These are phyloP conservation scores for Carex parvula DNA, from an alignment of 176 grass and related monocot genomes.

Conservation along the genomic window DNA sequence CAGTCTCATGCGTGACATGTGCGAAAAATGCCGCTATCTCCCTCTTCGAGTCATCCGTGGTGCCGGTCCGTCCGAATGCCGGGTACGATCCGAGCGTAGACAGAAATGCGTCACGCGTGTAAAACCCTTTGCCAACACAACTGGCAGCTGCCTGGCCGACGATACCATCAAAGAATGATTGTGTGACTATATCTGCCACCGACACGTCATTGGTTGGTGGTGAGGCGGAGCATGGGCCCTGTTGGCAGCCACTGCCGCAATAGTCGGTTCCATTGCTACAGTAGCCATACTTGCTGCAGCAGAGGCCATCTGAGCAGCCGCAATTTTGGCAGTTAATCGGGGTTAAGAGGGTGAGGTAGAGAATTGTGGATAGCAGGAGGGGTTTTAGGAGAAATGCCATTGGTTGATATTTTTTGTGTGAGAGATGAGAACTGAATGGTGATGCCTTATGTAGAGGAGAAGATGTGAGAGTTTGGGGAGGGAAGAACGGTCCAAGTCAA, in stretches of 20 bases:
- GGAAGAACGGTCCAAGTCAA: constrained; percentile 6
- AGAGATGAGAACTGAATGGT: not conserved
- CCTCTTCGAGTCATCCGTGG: constrained; percentile 62
- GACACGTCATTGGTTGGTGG: constrained; percentile 23
- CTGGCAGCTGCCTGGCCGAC: constrained; percentile 38
- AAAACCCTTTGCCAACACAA: constrained; percentile 53
- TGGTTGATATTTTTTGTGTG: not conserved
- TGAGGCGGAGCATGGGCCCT: constrained; percentile 21
- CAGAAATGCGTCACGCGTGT: constrained; percentile 77
- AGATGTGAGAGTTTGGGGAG: not conserved
- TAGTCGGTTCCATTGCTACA: constrained; percentile 7
- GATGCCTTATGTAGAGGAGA: not conserved
- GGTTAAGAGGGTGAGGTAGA: constrained; percentile 7
- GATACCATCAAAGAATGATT: constrained; percentile 50
- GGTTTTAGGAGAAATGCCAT: constrained; percentile 17
- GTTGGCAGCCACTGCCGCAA: constrained; percentile 31
- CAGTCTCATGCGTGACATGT: constrained; percentile 73
- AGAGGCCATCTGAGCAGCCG: not conserved
- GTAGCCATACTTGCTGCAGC: constrained; percentile 35
- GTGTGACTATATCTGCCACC: constrained; percentile 33
- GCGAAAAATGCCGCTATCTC: constrained; percentile 89
- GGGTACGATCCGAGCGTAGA: constrained; percentile 35
- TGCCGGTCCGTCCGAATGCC: constrained; percentile 45
- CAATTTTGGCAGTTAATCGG: constrained; percentile 31
- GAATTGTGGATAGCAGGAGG: constrained; percentile 14